Evolutionary conservation across 352 stramenopile genomes (phyloP).

Genomic region (Phytophthora cryptogea): DNA sequence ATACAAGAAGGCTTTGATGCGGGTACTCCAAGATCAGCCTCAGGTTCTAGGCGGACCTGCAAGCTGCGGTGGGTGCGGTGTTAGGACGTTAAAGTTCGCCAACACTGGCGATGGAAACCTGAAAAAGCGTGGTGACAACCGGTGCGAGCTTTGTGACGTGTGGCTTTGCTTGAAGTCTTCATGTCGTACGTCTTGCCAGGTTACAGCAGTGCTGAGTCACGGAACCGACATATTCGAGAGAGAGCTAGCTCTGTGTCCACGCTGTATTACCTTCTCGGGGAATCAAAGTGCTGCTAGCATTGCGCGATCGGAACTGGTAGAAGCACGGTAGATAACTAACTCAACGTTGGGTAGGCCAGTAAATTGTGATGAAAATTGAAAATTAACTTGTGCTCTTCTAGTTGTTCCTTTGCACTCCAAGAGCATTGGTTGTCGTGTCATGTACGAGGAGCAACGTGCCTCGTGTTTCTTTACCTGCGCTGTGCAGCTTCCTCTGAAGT

Average conservation of each 20-base stretch:
- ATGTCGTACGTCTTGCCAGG: slow-evolving; percentile 24
- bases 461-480: not conserved
- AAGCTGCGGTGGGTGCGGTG: slow-evolving; percentile 24
- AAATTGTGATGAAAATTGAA: not conserved
- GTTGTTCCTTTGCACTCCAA: not conserved
- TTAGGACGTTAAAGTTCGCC: slow-evolving; percentile 2
- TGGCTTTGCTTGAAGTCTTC: slow-evolving; percentile 32
- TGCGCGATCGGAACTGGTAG: slow-evolving; percentile 20
- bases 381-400: not conserved
- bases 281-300: slow-evolving; percentile 18
- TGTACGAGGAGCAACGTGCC: not conserved
- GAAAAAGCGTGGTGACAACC: slow-evolving; percentile 9
- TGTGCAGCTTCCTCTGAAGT: no score
- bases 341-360: not conserved
- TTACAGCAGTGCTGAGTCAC: slow-evolving; percentile 16
- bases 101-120: slow-evolving; percentile 2
- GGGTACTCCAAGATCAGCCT: slow-evolving; percentile 8
- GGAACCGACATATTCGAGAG: slow-evolving; percentile 16
- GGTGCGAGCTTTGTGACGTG: slow-evolving; percentile 22
- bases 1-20: slow-evolving; percentile 15
- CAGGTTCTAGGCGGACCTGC: slow-evolving; percentile 16
- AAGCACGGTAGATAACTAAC: not conserved
- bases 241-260: slow-evolving; percentile 15
- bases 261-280: slow-evolving; percentile 19
- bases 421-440: not conserved